Conservation (phyloP, 768 basidiomycete species). For the Trametes gibbosa region DNA sequence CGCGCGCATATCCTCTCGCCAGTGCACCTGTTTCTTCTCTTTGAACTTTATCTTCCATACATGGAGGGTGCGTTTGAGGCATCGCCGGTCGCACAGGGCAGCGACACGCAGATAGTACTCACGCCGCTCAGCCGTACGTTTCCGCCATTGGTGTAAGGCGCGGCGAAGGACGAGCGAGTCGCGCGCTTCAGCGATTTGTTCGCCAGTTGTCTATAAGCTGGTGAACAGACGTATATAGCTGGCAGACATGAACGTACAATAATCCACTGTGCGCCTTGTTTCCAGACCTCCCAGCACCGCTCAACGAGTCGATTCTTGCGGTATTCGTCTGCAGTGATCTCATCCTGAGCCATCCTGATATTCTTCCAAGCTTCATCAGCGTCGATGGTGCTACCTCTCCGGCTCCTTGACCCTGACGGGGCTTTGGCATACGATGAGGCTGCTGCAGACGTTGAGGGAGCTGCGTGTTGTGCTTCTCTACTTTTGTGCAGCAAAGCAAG, state of each 20-base stretch:
- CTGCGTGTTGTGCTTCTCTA: neutral
- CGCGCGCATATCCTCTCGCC: slow-evolving; percentile 68
- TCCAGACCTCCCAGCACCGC: slow-evolving; percentile 77
- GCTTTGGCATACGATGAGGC: neutral
- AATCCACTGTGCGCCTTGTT: slow-evolving; percentile 68
- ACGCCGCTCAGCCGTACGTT: slow-evolving; percentile 33
- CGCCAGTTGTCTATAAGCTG: slow-evolving; percentile 57
- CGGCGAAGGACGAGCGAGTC: slow-evolving; percentile 61
- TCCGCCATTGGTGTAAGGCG: slow-evolving; percentile 61
- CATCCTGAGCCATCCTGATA: slow-evolving; percentile 66
- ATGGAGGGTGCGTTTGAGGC: slow-evolving; percentile 40
- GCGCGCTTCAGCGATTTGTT: slow-evolving; percentile 68
- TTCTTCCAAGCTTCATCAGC: slow-evolving; percentile 80
- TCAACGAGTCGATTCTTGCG: slow-evolving; percentile 60
- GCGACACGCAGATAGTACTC: slow-evolving; percentile 44
- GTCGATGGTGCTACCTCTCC: slow-evolving; percentile 52
- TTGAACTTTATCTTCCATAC: slow-evolving; percentile 56
- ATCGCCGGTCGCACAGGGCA: slow-evolving; percentile 42
- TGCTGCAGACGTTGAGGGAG: slow-evolving; percentile 1
- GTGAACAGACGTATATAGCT: slow-evolving; percentile 18
- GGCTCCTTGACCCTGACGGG: slow-evolving; percentile 31
- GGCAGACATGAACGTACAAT: slow-evolving; percentile 45
- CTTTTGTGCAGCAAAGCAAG: slow-evolving; percentile 6
- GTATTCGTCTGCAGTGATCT: slow-evolving; percentile 69
- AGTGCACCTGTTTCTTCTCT: slow-evolving; percentile 54